Base-by-base conservation (phyloP, 306 rosid genomes). In the Trichosanthes cucumerina region DNA sequence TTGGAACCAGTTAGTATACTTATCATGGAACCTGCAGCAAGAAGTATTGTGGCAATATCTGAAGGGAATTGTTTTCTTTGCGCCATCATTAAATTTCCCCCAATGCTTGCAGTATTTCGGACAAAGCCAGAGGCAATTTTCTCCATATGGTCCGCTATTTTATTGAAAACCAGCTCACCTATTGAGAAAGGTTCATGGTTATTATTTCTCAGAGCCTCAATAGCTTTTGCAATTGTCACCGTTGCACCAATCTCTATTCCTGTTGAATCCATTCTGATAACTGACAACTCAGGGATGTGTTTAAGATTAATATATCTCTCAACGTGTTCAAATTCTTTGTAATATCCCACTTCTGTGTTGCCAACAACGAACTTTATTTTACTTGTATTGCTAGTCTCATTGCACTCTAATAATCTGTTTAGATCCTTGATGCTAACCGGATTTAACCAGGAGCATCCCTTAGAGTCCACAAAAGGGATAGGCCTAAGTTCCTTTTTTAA, bases 71-170 rank as follows among this genome's bases (percentile, higher is more conserved):
- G 47, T 64, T 59, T 83, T 81, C 83, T 91, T 74, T 95, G 98
- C 19, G 98, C 97, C 93, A 92, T 90, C 76, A 95, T 89, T 84
- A 95, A 80, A 88, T 95, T 95, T 21, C 98, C 97, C 49, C 97
- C 97, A 2, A 92, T 49, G 78, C 96, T 95, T 9, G 89, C 98
- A 1, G 95, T 88, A 60, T 89, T 95, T 53, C 95, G 82, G 56
- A 95, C 75, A 75, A 89, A 90, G 26, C 85, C 83, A 0, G 97
- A 59, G 54, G 97, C 97, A 79, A 95, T 83, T 88, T 91, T 91
- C 82, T 76, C 88, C 97, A 95, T 83, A 78, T 95, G 97, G 39
- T 81, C 82, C 23, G 96, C 82, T 80, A 95, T 79, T 79, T 82
- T 89, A 19, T 79, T 71, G 31, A 87, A 86, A 77, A 89, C 84